Evolutionary conservation across 2,329 filamentous ascomycete genomes (phyloP).

Genomic region (Venturia effusa): DNA sequence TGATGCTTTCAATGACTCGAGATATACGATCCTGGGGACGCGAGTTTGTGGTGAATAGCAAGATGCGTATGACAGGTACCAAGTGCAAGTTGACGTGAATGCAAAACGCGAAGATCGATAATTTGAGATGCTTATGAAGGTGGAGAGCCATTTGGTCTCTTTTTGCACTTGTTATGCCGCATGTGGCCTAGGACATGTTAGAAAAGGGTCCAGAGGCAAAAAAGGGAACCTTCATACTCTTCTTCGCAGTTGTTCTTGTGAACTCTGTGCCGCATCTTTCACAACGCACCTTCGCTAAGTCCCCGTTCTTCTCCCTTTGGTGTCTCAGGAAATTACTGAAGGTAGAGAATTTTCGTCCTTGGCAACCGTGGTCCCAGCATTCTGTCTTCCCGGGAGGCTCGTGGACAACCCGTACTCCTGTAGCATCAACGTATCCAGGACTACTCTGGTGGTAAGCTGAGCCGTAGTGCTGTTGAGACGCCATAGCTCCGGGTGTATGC

Average conservation of each 20-base stretch:
- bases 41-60: not conserved
- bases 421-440: not conserved
- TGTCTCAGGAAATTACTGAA: conserved; percentile 91
- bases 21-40: not conserved
- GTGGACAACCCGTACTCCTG: conserved; percentile 54
- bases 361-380: conserved; percentile 96
- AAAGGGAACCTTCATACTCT: conserved; percentile 34
- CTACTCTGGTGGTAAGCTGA: not conserved
- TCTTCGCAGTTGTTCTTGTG: conserved; percentile 76
- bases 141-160: not conserved
- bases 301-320: conserved; percentile 88
- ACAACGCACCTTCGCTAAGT: conserved; percentile 78
- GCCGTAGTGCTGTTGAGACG: not conserved
- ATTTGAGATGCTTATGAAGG: not conserved
- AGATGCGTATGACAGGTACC: not conserved
- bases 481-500: not conserved
- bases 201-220: no score
- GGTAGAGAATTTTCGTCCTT: conserved; percentile 88
- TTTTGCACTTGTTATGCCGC: conserved; percentile 82
- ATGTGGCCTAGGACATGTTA: conserved; percentile 44
- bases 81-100: not conserved
- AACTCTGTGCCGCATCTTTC: conserved; percentile 90
- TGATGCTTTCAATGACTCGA: not conserved
- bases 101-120: not conserved
- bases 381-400: conserved; percentile 74